A percentile compares a stretch with the other conserved stretches of the same genome.
Evolutionary conservation across 495 filamentous ascomycete genomes (phyloP).

Genomic region (Tetracladium setigerum): DNA sequence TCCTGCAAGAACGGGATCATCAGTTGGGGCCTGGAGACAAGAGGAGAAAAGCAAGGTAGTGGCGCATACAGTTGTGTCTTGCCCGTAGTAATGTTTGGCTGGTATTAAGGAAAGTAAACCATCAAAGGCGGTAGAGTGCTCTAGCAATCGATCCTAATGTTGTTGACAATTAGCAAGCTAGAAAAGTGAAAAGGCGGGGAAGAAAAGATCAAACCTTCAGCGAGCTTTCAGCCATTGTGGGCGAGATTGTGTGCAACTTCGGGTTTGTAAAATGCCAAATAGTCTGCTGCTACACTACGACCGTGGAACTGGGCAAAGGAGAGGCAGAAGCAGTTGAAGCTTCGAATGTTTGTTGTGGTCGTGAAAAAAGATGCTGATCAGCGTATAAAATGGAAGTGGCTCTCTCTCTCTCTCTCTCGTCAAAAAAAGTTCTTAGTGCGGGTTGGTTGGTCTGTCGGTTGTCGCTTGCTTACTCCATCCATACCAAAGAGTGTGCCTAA

Average conservation of each 20-base stretch:
- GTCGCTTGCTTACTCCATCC: too few species aligned
- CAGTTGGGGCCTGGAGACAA: conserved; percentile 3
- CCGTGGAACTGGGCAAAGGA: too few species aligned
- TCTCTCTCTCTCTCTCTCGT: too few species aligned
- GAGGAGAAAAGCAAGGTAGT: neutral
- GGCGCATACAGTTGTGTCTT: conserved; percentile 71
- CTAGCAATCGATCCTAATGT: conserved; percentile 71
- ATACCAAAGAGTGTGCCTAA: too few species aligned
- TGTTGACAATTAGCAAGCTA: conserved; percentile 7
- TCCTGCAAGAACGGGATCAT: conserved; percentile 42
- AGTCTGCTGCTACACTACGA: too few species aligned
- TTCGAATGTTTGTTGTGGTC: too few species aligned
- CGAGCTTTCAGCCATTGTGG: conserved; percentile 17
- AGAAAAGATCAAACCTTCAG: conserved; percentile 11
- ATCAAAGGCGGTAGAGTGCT: conserved; percentile 81
- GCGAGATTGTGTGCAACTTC: neutral
- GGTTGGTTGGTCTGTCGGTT: too few species aligned
- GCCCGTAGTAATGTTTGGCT: conserved; percentile 84
- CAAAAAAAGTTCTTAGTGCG: too few species aligned
- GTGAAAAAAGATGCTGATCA: too few species aligned
- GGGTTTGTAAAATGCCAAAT: too few species aligned
- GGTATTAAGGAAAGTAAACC: conserved; percentile 88
- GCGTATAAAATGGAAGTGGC: too few species aligned
- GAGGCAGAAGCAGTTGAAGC: too few species aligned
- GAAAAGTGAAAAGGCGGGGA: conserved; percentile 15